Base-by-base conservation (phyloP, 345 rosid genomes). In the Eucalyptus virginea region DNA sequence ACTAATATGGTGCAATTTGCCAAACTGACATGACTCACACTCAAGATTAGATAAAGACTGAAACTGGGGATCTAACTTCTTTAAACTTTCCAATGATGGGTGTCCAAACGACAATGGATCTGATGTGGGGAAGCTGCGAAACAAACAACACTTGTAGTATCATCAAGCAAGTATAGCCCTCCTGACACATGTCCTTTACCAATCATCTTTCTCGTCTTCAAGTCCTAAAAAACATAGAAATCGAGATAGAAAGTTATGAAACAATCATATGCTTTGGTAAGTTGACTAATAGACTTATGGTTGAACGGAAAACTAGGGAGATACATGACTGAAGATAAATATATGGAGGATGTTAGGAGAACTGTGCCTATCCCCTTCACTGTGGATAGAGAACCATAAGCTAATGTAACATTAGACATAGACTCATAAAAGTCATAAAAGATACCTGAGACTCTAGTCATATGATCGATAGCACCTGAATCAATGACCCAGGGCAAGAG, bases 51-150 rank as follows among this genome's bases (percentile, higher is more conserved):
- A 58, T 58, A 58, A 58, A 58, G 65, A 26, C 6, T 5, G 4
- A 58, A 24, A 58, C 14, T 0, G 0, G 3, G 65, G 1, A 58
- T 58, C 24, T 58, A 24, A 58, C 65, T 58, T 24, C n/a, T 58
- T 26, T 58, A 58, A 26, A 58, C 15, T 58, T 58, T 26, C 14
- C 65, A 58, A 58, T 4, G 14, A 26, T 11, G 62, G 62, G 12
- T 56, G 65, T 15, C 65, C n/a, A 58, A 58, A 26, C 15, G 2
- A 58, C 2, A 26, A 8, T 2, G 65, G n/a, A 24, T 26, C 0
- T 58, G n/a, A 58, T 58, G 1, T 58, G 65, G n/a, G 3, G n/a
- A 58, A 58, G 65, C 2, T 5, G 1, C 1, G 0, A 0, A 58
- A 58, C 65, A 24, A 58, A 28, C n/a, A 24, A 58, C 4, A 10